These are phyloP conservation scores for Elsinoe ampelina DNA, from an alignment of 2,329 filamentous ascomycete genomes.

Conservation along the genomic window DNA sequence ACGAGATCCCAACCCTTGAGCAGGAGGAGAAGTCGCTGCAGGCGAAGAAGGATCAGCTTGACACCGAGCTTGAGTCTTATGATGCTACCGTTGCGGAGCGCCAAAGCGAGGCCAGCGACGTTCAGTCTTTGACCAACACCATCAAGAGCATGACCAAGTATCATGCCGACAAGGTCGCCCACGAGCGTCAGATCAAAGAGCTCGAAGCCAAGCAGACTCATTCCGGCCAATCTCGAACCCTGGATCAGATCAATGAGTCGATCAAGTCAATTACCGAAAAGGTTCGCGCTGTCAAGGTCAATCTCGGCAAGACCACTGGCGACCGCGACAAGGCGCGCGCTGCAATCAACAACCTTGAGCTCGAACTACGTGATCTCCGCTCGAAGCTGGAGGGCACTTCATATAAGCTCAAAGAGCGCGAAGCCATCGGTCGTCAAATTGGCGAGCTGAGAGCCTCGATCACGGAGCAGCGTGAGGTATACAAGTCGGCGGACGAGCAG, in stretches of 20 bases:
- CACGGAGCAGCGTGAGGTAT: constrained; percentile 56
- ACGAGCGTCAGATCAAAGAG: constrained; percentile 63
- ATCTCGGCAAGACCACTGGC: constrained; percentile 54
- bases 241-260: constrained; percentile 76
- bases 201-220: constrained; percentile 68
- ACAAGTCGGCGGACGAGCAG: constrained; percentile 61
- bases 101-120: constrained; percentile 58
- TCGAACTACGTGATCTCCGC: constrained; percentile 65
- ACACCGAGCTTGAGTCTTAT: constrained; percentile 46
- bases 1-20: constrained; percentile 61
- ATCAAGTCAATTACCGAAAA: constrained; percentile 59
- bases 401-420: constrained; percentile 74
- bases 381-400: constrained; percentile 62
- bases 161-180: constrained; percentile 59
- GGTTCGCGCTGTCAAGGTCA: constrained; percentile 53
- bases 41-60: constrained; percentile 30
- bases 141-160: constrained; percentile 67
- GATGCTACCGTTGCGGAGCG: constrained; percentile 56
- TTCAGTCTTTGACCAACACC: constrained; percentile 67
- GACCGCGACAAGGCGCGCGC: constrained; percentile 65
- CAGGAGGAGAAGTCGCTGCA: constrained; percentile 50
- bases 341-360: constrained; percentile 58
- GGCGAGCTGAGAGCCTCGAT: constrained; percentile 63
- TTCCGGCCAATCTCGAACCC: constrained; percentile 54
- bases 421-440: constrained; percentile 59